Conservation (phyloP, 2,329 filamentous ascomycete species). For the Metarhizium humberi region DNA sequence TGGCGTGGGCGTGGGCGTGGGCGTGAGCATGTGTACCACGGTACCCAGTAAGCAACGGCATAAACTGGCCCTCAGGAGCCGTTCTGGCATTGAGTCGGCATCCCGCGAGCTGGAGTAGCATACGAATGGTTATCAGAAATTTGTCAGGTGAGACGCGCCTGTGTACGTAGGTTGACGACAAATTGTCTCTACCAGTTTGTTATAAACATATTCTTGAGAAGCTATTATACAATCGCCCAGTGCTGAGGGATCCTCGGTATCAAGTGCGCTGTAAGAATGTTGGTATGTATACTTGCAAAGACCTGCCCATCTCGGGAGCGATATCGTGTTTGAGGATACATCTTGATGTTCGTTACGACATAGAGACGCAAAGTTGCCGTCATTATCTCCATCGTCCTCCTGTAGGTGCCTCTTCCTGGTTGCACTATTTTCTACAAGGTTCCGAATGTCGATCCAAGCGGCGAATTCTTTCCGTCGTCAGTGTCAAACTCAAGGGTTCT, state of each 20-base stretch:
- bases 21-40: no score
- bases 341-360: background rate
- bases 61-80: no score
- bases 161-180: no score
- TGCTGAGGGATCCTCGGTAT: background rate
- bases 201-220: no score
- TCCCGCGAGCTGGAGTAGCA: no score
- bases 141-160: no score
- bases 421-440: background rate
- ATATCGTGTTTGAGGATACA: background rate
- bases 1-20: no score
- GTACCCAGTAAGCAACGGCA: no score
- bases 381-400: background rate
- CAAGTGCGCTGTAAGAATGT: background rate
- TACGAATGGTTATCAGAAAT: no score
- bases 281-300: background rate
- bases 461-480: background rate
- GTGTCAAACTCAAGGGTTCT: background rate
- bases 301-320: background rate
- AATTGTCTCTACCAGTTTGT: no score
- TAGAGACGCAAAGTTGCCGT: background rate
- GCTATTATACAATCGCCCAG: no score
- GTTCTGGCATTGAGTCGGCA: no score
- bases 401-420: background rate
- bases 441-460: slow-evolving; percentile 2